Evolutionary conservation across 306 rosid species (phyloP).

Genomic region (Biancaea sappan): DNA sequence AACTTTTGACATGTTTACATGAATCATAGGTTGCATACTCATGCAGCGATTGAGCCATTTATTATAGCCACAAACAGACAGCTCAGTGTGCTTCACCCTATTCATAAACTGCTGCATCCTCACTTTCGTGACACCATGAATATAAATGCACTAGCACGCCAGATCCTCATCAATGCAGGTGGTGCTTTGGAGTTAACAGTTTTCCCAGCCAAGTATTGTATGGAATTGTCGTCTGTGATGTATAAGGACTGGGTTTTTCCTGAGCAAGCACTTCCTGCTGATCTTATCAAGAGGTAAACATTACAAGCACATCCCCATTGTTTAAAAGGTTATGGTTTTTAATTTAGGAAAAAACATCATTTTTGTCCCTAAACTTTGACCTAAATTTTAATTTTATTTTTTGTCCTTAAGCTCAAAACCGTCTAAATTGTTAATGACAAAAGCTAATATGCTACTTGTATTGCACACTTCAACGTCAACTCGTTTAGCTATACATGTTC

Average conservation of each 20-base stretch:
- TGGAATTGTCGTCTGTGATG: conserved; percentile 71
- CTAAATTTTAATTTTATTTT: too few species aligned
- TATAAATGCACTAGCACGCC: conserved; percentile 69
- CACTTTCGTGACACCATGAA: conserved; percentile 89
- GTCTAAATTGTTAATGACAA: too few species aligned
- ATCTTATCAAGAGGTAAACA: conserved; percentile 73
- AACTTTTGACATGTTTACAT: not conserved
- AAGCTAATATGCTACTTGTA: too few species aligned
- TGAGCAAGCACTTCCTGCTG: conserved; percentile 76
- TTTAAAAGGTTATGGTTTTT: not conserved
- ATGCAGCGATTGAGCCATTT: conserved; percentile 83
- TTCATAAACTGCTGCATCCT: conserved; percentile 72
- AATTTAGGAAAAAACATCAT: too few species aligned
- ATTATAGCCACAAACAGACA: conserved; percentile 75
- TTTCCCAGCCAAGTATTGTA: conserved; percentile 57
- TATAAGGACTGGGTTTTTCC: conserved; percentile 78
- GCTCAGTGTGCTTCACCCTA: conserved; percentile 81
- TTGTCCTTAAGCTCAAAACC: too few species aligned
- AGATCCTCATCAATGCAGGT: conserved; percentile 66
- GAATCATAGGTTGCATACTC: conserved; percentile 71
- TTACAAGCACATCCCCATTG: not conserved
- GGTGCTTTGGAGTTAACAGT: conserved; percentile 69
- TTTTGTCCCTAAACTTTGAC: too few species aligned
- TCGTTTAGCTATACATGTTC: too few species aligned
- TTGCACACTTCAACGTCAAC: too few species aligned